A percentile compares a stretch with the other conserved stretches of the same genome.
Evolutionary conservation across 352 stramenopile genomes (phyloP).

Genomic region (Thraustochytrium sp.): DNA sequence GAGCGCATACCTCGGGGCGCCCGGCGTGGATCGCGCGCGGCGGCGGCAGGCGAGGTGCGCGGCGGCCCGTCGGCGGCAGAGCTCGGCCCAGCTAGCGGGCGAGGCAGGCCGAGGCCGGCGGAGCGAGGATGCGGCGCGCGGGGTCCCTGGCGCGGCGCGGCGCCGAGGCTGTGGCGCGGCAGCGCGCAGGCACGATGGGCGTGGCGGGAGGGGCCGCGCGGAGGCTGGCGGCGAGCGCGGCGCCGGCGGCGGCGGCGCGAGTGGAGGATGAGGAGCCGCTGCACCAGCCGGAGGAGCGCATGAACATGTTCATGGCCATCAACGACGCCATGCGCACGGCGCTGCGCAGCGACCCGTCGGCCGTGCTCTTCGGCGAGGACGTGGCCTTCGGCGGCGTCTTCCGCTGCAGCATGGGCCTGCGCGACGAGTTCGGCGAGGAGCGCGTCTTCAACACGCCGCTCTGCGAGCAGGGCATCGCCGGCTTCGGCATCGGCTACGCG

Average conservation of each 20-base stretch:
- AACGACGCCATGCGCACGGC: conserved; percentile 81
- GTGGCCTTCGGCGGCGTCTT: conserved; percentile 97
- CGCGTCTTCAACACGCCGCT: conserved; percentile 94
- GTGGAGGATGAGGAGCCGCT: neutral
- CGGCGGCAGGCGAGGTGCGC: too few species aligned
- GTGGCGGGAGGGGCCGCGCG: too few species aligned
- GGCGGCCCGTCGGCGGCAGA: too few species aligned
- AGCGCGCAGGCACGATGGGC: too few species aligned
- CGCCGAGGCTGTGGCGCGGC: too few species aligned
- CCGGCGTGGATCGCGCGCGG: neutral
- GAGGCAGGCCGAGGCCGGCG: too few species aligned
- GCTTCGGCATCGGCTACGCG: conserved; percentile 95
- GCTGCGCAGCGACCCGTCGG: conserved; percentile 73
- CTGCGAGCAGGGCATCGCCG: conserved; percentile 76
- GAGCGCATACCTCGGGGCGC: neutral
- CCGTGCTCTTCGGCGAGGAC: conserved; percentile 91
- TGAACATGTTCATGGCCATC: conserved; percentile 86
- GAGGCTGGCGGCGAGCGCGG: too few species aligned
- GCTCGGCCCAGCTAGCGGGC: too few species aligned
- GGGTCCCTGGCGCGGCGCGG: too few species aligned
- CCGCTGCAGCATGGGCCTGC: conserved; percentile 86
- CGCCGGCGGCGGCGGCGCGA: neutral
- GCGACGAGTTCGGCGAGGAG: conserved; percentile 83
- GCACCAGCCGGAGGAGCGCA: conserved; percentile 57
- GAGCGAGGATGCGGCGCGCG: too few species aligned